Evolutionary conservation across 352 stramenopile species (phyloP).

Genomic region (Nothophytophthora sp.): DNA sequence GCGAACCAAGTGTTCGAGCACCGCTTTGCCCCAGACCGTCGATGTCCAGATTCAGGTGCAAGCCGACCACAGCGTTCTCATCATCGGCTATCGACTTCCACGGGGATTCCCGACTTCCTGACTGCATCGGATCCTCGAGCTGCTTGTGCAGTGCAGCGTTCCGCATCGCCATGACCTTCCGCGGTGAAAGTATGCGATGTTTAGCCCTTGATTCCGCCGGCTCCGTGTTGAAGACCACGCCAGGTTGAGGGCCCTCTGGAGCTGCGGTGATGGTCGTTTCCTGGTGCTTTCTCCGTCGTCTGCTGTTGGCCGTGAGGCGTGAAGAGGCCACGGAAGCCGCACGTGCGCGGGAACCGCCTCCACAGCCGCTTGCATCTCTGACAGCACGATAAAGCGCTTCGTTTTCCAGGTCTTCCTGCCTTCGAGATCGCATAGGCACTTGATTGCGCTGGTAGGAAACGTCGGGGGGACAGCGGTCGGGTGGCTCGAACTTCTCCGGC

Average conservation of each 20-base stretch:
- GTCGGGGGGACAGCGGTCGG: constrained; percentile 14
- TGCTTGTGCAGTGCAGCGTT: constrained; percentile 1
- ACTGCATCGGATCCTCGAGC: no score
- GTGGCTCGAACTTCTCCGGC: constrained; percentile 10
- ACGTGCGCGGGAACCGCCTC: constrained; percentile 8
- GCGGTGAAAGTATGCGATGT: constrained; percentile 24
- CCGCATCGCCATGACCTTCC: constrained; percentile 32
- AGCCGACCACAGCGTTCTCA: no score
- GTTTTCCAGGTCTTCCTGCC: constrained; percentile 11
- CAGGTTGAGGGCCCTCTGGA: constrained; percentile 30
- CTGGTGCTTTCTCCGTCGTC: constrained; percentile 16
- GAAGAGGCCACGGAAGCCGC: constrained; percentile 23
- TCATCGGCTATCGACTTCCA: no score
- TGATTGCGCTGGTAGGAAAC: constrained; percentile 19
- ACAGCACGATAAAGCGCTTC: constrained; percentile 16
- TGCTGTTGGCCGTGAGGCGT: constrained; percentile 19
- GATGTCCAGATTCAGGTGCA: no score
- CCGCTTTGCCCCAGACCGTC: no score
- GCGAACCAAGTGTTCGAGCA: no score
- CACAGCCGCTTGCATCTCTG: constrained; percentile 6
- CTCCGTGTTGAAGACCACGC: constrained; percentile 41
- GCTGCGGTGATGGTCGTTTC: neutral
- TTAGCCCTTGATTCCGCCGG: neutral
- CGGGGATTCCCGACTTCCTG: no score
- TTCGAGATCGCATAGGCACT: constrained; percentile 16